A percentile compares a stretch with the other conserved stretches of the same genome.
These are phyloP conservation scores for Ophiostoma triangulosporum DNA, from an alignment of 2,329 filamentous ascomycete genomes.

Conservation along the genomic window DNA sequence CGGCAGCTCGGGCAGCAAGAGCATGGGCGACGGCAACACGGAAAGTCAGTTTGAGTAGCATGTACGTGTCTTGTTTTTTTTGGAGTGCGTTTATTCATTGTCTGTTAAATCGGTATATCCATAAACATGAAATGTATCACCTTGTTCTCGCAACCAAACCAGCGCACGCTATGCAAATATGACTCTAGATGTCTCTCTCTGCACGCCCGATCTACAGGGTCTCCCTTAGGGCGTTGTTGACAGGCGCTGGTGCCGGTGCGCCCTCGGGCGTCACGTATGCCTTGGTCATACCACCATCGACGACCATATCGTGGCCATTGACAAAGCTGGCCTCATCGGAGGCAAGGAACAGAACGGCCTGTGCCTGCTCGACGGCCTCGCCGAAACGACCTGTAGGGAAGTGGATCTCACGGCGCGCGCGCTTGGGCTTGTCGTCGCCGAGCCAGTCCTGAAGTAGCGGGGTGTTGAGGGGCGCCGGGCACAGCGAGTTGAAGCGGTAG, in stretches of 20 bases:
- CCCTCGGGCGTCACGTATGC: conserved; percentile 66
- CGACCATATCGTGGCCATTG: conserved; percentile 83
- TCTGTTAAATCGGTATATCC: too few species aligned
- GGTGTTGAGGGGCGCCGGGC: conserved; percentile 84
- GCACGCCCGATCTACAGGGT: not conserved
- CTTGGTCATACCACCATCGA: conserved; percentile 92
- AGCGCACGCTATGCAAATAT: not conserved
- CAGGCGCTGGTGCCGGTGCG: conserved; percentile 36
- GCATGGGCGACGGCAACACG: conserved; percentile 91
- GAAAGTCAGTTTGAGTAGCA: conserved; percentile 48
- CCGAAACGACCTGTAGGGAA: conserved; percentile 82
- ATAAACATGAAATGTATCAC: not conserved
- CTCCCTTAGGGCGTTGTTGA: conserved; percentile 44
- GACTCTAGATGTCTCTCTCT: not conserved
- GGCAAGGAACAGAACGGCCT: conserved; percentile 76
- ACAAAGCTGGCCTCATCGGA: conserved; percentile 84
- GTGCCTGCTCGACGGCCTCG: conserved; percentile 86
- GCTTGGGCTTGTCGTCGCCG: conserved; percentile 72
- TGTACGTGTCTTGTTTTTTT: not conserved
- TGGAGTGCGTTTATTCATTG: not conserved
- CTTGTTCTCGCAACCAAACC: not conserved
- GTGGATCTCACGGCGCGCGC: conserved; percentile 71
- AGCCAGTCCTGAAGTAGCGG: conserved; percentile 88
- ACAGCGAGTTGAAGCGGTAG: conserved; percentile 81
- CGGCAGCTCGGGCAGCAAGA: conserved; percentile 76